A percentile compares a stretch with the other conserved stretches of the same genome.
phyloP scores from a whole-genome alignment of 306 rosid genomes.

The Ormosia semicastrata region DNA sequence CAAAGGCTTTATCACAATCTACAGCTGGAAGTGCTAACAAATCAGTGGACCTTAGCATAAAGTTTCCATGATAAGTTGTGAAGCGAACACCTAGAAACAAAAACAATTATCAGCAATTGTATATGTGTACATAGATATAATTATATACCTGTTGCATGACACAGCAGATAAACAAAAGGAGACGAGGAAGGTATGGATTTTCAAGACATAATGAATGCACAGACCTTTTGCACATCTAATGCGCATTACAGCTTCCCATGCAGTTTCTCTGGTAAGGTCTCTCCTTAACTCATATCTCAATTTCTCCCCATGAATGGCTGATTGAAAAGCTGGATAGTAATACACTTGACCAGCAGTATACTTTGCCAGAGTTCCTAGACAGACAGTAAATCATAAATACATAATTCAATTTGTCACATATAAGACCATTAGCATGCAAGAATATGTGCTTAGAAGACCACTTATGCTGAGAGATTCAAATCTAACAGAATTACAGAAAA shows the following conservation, averaged over 20 bases:
- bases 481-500: neutral
- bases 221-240: constrained; percentile 95
- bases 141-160: neutral
- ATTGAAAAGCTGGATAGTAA: constrained; percentile 84
- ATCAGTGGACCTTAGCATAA: constrained; percentile 97
- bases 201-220: constrained; percentile 28
- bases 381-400: constrained; percentile 17
- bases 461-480: neutral
- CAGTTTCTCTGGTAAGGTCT: constrained; percentile 96
- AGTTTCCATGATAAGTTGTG: constrained; percentile 91
- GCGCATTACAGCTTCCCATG: constrained; percentile 99
- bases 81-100: constrained; percentile 82
- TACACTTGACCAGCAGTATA: constrained; percentile 95
- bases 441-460: constrained; percentile 7
- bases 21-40: constrained; percentile 97
- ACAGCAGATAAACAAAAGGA: constrained; percentile 6
- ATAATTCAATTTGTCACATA: constrained; percentile 5
- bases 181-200: neutral
- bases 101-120: constrained; percentile 30
- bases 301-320: constrained; percentile 84
- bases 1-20: constrained; percentile 97
- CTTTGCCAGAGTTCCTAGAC: constrained; percentile 92
- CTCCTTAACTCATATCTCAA: constrained; percentile 88
- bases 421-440: constrained; percentile 11
- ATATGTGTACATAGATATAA: neutral